These are phyloP conservation scores for Calamus simplicifolius DNA, from an alignment of 176 grass and related monocot genomes.

Conservation along the genomic window DNA sequence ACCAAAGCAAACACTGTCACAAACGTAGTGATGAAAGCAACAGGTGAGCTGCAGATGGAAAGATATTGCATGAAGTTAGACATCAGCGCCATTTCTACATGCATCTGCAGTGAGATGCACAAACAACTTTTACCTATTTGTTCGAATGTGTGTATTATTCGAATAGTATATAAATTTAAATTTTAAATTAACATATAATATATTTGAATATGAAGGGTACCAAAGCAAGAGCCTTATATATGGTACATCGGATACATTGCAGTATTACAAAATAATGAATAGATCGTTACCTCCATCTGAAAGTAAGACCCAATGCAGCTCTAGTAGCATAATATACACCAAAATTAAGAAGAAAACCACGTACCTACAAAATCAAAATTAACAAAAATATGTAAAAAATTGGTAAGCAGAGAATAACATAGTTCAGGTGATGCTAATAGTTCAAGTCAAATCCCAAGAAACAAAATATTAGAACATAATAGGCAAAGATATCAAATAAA, in stretches of 20 bases:
- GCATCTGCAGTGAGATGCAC: slow-evolving; percentile 19
- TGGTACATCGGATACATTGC: not conserved
- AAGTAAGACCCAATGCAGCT: slow-evolving; percentile 83
- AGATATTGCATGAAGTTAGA: slow-evolving; percentile 39
- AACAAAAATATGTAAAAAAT: not conserved
- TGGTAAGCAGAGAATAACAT: too few species aligned
- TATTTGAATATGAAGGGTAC: too few species aligned
- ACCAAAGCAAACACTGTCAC: slow-evolving; percentile 96
- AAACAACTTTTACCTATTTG: slow-evolving; percentile 29
- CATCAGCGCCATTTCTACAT: slow-evolving; percentile 30
- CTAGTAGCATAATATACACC: slow-evolving; percentile 99
- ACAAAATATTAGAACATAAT: too few species aligned
- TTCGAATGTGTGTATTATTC: not conserved
- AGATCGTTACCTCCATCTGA: slow-evolving; percentile 86
- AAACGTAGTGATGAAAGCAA: slow-evolving; percentile 94
- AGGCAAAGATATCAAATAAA: too few species aligned
- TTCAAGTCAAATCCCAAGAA: too few species aligned
- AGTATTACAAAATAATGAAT: slow-evolving; percentile 1
- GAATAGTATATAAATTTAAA: too few species aligned
- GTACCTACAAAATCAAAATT: slow-evolving; percentile 46
- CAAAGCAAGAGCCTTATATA: not conserved
- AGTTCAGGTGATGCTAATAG: too few species aligned
- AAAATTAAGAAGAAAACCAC: slow-evolving; percentile 99
- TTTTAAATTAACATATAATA: too few species aligned
- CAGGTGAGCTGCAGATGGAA: slow-evolving; percentile 80